These are phyloP conservation scores for Medicago arabica DNA, from an alignment of 306 rosid genomes.

Conservation along the genomic window DNA sequence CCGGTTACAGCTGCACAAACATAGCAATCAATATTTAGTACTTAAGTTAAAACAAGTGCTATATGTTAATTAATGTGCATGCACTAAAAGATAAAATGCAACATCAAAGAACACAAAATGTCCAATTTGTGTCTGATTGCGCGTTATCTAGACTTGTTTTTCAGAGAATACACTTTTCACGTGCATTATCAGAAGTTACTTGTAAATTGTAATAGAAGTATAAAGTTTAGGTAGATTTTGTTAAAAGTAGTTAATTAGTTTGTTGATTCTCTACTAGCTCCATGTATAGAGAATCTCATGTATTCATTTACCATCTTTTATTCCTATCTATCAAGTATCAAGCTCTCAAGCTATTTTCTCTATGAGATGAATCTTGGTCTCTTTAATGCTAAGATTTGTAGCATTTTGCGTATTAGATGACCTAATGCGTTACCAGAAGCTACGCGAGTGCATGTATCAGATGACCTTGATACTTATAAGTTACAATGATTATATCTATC, in stretches of 20 bases:
- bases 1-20: conserved; percentile 54
- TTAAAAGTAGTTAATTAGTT: neutral
- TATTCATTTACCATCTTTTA: too few relatives aligned
- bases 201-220: too few relatives aligned
- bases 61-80: neutral
- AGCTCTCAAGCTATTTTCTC: neutral
- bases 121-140: neutral
- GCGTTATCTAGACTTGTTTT: neutral
- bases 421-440: neutral
- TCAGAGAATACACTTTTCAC: neutral
- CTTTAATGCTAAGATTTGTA: neutral
- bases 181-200: too few relatives aligned
- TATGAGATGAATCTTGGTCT: neutral
- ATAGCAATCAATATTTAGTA: neutral
- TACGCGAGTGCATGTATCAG: neutral
- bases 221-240: too few relatives aligned
- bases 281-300: neutral
- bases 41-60: neutral
- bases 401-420: neutral
- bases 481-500: too few relatives aligned
- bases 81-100: neutral
- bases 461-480: neutral
- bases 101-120: neutral
- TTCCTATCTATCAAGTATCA: neutral
- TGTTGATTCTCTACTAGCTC: neutral